Percentiles rank a stretch among this genome's conserved stretches.
These are phyloP conservation scores for Mortierella sp. DNA, from an alignment of 371 early-diverging fungal genomes.

Conservation along the genomic window DNA sequence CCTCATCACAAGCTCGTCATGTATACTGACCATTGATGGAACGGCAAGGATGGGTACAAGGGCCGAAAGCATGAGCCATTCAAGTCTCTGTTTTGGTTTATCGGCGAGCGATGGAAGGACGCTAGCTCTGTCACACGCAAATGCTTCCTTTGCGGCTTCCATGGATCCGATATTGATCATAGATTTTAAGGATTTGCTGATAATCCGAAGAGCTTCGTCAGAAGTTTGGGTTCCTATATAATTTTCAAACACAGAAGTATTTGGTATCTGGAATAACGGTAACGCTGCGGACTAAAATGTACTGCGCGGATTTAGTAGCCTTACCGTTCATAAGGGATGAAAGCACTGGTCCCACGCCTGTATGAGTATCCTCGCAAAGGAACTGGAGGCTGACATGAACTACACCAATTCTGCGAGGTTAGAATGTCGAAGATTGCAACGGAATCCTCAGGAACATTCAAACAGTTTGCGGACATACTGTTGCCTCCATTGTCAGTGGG, in stretches of 20 bases:
- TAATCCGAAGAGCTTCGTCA: neutral
- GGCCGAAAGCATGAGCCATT: conserved; percentile 23
- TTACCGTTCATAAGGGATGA: neutral
- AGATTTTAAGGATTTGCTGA: conserved; percentile 15
- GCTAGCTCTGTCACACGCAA: conserved; percentile 6
- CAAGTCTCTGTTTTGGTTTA: conserved; percentile 35
- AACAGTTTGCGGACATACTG: too few relatives aligned
- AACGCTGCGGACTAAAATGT: neutral
- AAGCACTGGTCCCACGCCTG: neutral
- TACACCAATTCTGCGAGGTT: too few relatives aligned
- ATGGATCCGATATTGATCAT: conserved; percentile 25
- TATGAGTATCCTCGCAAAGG: neutral
- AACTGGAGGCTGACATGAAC: neutral
- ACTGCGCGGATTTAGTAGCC: neutral
- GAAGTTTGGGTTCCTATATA: too few relatives aligned
- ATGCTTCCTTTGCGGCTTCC: conserved; percentile 17
- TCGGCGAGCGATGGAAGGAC: conserved; percentile 10
- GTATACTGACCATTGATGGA: conserved; percentile 11
- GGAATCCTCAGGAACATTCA: too few relatives aligned
- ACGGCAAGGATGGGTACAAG: conserved; percentile 29
- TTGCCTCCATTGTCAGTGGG: too few relatives aligned
- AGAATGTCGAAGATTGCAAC: too few relatives aligned
- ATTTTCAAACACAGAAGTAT: too few relatives aligned
- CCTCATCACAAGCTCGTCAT: conserved; percentile 17
- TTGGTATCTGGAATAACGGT: too few relatives aligned